Conservation (phyloP, 257 asterid genomes). For the Ophiorrhiza pumila region DNA sequence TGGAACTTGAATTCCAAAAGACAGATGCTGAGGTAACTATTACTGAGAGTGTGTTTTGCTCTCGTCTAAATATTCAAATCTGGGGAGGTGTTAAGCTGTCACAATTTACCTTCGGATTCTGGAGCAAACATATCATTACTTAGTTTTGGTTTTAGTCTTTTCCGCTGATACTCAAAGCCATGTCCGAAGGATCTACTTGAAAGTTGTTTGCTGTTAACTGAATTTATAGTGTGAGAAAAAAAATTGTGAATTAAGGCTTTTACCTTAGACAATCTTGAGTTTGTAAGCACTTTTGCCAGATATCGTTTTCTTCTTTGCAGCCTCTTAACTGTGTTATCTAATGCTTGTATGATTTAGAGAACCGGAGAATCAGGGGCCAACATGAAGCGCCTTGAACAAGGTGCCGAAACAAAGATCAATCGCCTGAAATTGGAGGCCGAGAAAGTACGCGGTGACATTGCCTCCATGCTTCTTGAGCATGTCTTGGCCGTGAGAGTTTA, state of each 20-base stretch:
- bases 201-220: not conserved
- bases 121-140: not conserved
- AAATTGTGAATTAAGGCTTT: not conserved
- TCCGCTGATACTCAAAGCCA: not conserved
- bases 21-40: slow-evolving; percentile 12
- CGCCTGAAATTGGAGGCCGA: slow-evolving; percentile 15
- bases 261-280: not conserved
- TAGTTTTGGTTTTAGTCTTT: not conserved
- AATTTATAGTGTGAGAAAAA: not conserved
- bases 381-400: slow-evolving; percentile 16
- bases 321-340: not conserved
- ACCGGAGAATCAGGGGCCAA: slow-evolving; percentile 11
- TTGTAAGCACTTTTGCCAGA: not conserved
- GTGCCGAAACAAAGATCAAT: slow-evolving; percentile 14
- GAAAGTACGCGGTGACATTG: slow-evolving; percentile 13
- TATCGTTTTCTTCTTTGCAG: not conserved
- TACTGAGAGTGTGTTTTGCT: not conserved
- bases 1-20: slow-evolving; percentile 23
- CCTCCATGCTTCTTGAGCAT: slow-evolving; percentile 17
- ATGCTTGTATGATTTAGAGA: slow-evolving; percentile 7
- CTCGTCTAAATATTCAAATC: not conserved
- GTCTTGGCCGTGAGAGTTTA: slow-evolving; percentile 11
- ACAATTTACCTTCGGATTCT: too few species aligned
- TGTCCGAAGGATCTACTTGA: not conserved
- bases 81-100: not conserved